These are phyloP conservation scores for Nasturtium officinale DNA, from an alignment of 345 rosid species.

Conservation along the genomic window DNA sequence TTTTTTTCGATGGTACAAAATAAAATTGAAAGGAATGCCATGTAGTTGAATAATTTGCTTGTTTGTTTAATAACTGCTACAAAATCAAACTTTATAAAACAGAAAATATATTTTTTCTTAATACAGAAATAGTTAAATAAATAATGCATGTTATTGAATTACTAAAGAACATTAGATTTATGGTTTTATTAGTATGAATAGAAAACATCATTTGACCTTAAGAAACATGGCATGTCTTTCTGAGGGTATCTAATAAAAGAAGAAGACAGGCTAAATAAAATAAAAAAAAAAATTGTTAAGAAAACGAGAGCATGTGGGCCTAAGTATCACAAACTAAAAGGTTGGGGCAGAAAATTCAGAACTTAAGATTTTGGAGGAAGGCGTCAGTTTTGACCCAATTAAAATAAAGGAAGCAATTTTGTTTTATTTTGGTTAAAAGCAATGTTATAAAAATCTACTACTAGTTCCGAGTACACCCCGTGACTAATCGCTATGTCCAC, in stretches of 20 bases:
- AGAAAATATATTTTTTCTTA: background rate
- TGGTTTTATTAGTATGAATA: background rate
- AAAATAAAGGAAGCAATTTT: background rate
- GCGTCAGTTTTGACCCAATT: conserved; percentile 49
- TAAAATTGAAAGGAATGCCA: background rate
- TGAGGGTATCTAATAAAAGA: background rate
- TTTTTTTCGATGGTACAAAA: background rate
- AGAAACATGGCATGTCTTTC: background rate
- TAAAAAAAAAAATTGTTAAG: background rate
- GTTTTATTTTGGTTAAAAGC: too few relatives aligned
- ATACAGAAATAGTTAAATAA: background rate
- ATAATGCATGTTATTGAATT: background rate
- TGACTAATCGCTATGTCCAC: too few relatives aligned
- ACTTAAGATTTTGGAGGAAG: conserved; percentile 18
- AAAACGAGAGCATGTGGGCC: background rate
- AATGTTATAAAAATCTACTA: too few relatives aligned
- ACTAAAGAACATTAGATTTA: background rate
- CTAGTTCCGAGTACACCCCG: too few relatives aligned
- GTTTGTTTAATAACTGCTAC: background rate
- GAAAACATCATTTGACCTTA: background rate
- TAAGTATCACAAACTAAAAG: conserved; percentile 20
- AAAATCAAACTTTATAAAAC: background rate
- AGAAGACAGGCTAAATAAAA: background rate
- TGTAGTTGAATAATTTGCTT: background rate
- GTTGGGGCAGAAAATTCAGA: conserved; percentile 19